Evolutionary conservation across 306 rosid genomes (phyloP).

Genomic region (Dryas octopetala): DNA sequence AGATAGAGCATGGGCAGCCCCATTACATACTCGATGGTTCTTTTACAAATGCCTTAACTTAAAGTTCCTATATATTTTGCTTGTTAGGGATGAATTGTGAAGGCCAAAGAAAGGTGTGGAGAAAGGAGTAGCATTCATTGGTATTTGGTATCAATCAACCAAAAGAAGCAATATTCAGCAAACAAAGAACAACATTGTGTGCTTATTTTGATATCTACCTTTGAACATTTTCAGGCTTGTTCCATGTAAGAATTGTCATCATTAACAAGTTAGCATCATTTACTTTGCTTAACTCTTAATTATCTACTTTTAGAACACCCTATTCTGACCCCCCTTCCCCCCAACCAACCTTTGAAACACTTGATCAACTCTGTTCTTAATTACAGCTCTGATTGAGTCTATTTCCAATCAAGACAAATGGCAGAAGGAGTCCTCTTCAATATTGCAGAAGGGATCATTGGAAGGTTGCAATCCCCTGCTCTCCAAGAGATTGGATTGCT

Average conservation of each 20-base stretch:
- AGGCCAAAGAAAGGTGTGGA: background rate
- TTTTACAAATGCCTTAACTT: background rate
- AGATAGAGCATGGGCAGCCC: too few species aligned
- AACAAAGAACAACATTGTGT: background rate
- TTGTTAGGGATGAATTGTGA: background rate
- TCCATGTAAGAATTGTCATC: too few species aligned
- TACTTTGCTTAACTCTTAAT: too few species aligned
- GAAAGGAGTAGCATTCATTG: background rate
- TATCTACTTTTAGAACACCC: too few species aligned
- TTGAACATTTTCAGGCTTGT: too few species aligned
- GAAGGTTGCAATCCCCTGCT: background rate
- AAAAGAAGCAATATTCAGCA: background rate
- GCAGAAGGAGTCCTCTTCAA: constrained; percentile 6
- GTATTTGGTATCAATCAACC: background rate
- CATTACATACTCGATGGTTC: background rate
- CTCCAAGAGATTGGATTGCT: background rate
- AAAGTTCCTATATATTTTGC: background rate
- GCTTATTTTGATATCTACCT: background rate
- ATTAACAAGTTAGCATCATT: too few species aligned
- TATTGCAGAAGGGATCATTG: background rate
- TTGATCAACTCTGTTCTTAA: too few species aligned
- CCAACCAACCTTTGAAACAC: too few species aligned
- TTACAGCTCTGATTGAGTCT: background rate
- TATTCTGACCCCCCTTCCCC: too few species aligned
- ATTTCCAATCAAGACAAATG: background rate